Base-by-base conservation (phyloP, 163 green algal genomes). In the Prototheca cutis region DNA sequence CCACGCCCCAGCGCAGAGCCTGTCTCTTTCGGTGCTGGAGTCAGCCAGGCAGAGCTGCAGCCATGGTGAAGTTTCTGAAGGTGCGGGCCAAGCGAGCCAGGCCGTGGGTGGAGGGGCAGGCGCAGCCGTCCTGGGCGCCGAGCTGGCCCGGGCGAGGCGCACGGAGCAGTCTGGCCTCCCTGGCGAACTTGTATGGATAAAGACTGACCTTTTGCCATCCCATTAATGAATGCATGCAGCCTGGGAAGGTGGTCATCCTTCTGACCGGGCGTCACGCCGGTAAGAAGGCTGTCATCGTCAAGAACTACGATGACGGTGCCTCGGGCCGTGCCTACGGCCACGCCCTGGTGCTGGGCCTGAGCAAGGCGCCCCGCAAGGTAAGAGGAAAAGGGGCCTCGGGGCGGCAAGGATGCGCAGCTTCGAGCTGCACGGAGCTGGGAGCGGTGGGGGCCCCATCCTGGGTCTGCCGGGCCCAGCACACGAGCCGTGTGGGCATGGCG, bases 251-350 rank as follows among this genome's bases (percentile, higher is more conserved):
- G 53, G 91, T 99, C 31, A 91, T 99, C 66, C 72, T 98, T 47
- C 79, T 98, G 29, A 84, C 84, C 48, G 93, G 93, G 58, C 84
- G 86, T 40, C 97, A 95, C 67, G 92, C 93, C 70, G 93, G 93
- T 72, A 94, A 95, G 80, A 99, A 99, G 86, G 93, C 93, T 6
- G 93, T 98, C 54, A 98, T 99, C 65, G 89, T 99, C n/a, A 94
- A 93, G 75, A 96, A 95, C 77, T 88, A 89, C 61, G 93, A 99
- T 72, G 91, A 99, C 57, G 93, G 93, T 48, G 87, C 74, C 32
- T 72, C 75, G 49, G 66, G 73, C 40, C 74, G 91, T 27, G 70
- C 80, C 40, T 99, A 98, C 64, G 93, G 92, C 57, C 93, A 99
- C 68, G 91, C 91, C 4, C 62, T 95, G 8, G 84, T 99, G 3